phyloP scores from a whole-genome alignment of 495 filamentous ascomycete species.

The Amorphotheca resinae region DNA sequence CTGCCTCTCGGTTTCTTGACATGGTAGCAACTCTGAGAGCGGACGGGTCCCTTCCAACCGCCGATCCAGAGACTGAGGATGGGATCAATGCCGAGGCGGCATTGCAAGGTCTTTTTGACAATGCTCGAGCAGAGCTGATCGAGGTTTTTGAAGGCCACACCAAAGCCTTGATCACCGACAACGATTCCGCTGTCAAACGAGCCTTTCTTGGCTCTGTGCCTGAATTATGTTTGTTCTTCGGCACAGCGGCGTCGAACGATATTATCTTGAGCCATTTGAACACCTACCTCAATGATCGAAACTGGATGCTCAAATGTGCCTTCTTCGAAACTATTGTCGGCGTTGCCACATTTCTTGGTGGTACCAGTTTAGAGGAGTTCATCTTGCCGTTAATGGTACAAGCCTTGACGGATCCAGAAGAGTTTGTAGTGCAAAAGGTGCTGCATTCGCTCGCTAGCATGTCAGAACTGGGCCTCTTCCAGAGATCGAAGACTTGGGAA shows the following conservation, averaged over 20 bases:
- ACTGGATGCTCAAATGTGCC: constrained; percentile 93
- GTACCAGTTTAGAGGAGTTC: constrained; percentile 81
- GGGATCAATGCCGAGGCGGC: constrained; percentile 42
- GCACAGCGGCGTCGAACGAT: constrained; percentile 77
- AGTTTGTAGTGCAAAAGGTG: constrained; percentile 86
- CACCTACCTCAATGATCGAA: constrained; percentile 91
- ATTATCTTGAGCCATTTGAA: constrained; percentile 92
- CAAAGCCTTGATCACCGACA: constrained; percentile 78
- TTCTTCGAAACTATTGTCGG: constrained; percentile 95
- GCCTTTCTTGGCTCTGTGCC: constrained; percentile 92
- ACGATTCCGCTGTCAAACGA: constrained; percentile 73
- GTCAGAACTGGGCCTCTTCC: constrained; percentile 77
- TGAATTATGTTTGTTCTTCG: constrained; percentile 90
- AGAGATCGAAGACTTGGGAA: constrained; percentile 75
- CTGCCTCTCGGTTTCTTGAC: constrained; percentile 72
- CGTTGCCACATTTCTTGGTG: constrained; percentile 82
- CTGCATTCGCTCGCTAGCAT: constrained; percentile 81
- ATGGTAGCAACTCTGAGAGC: constrained; percentile 80
- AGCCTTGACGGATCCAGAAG: constrained; percentile 90
- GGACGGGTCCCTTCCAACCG: constrained; percentile 65
- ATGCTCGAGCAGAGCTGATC: constrained; percentile 61
- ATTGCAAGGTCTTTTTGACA: constrained; percentile 74
- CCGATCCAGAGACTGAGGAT: constrained; percentile 73
- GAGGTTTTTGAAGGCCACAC: constrained; percentile 77
- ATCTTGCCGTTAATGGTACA: constrained; percentile 94